Base-by-base conservation (phyloP, 768 basidiomycete species). In the Pholiota molesta region DNA sequence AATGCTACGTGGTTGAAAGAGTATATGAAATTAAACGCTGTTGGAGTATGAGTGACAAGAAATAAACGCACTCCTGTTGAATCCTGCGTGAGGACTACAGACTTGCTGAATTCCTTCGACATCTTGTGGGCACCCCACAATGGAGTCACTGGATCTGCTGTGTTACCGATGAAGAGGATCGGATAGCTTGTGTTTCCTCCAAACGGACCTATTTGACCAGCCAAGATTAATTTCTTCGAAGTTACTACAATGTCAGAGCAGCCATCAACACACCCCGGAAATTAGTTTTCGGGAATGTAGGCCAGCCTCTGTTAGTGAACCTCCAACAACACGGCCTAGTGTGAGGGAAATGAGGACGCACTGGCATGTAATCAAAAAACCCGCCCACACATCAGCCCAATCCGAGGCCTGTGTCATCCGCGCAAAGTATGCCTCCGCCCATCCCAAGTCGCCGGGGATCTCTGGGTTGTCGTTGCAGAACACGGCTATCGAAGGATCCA, bases 81-180 rank as follows among this genome's bases (percentile, higher is more conserved):
- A 51, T 67, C 54, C 16, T 67, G 66, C 5, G 66, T 64, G 17
- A 67, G 56, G 26, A 64, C 66, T 4, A 64, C 51, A 2, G 66
- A 67, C 17, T 52, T 56, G 13, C 42, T 56, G 56, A 67, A 64
- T 2, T 51, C 61, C 23, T 53, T 60, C 6, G 63, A 62, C 63
- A 74, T 79, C 52, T 78, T 77, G 62, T 77, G 74, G 0, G 80
- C 79, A 10, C 81, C 66, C 45, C 62, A 65, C 3, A 73, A 53
- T 8, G 74, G 74, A 23, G 73, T 74, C 14, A 74, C 74, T 2
- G 74, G 73, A 59, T 75, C 75, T 73, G 75, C 76, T 5, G 77
- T 78, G 60, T 81, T 81, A 2, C 79, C 78, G 29, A 81, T 70
- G 21, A 79, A 52, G 0, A 81, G 69, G 8, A 81, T 66, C 0